Evolutionary conservation across 345 rosid species (phyloP).

Genomic region (Citrus medica): DNA sequence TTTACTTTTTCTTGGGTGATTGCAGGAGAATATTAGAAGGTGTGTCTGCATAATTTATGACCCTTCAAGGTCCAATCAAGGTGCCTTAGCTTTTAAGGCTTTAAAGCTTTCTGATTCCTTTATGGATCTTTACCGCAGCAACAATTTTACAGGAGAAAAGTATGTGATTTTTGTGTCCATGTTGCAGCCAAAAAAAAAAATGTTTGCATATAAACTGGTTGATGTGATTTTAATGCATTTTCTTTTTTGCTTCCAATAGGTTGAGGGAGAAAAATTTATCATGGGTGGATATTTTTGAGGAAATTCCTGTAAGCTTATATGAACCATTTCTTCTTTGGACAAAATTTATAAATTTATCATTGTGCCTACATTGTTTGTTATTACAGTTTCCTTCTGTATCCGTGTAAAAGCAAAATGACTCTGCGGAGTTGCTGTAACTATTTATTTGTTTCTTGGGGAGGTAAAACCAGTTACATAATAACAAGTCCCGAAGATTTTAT

Average conservation of each 20-base stretch:
- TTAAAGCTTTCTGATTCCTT: slow-evolving; percentile 96
- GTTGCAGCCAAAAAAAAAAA: not conserved
- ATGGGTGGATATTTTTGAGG: slow-evolving; percentile 99
- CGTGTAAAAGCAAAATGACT: not conserved
- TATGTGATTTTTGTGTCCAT: slow-evolving; percentile 30
- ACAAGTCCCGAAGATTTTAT: not conserved
- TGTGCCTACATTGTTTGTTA: not conserved
- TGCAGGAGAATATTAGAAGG: slow-evolving; percentile 89
- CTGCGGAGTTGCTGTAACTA: not conserved
- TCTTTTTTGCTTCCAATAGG: slow-evolving; percentile 33
- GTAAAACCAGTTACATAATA: not conserved
- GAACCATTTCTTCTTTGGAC: not conserved
- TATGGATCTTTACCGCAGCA: slow-evolving; percentile 81
- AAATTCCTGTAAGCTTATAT: slow-evolving; percentile 83
- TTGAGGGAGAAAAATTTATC: slow-evolving; percentile 98
- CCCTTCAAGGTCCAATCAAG: slow-evolving; percentile 89
- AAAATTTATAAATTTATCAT: not conserved
- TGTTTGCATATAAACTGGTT: slow-evolving; percentile 11
- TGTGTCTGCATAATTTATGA: slow-evolving; percentile 98
- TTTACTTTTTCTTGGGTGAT: not conserved
- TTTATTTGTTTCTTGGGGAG: not conserved
- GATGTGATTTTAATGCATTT: not conserved
- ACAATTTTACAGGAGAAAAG: slow-evolving; percentile 94
- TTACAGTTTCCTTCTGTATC: not conserved
- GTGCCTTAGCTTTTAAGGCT: slow-evolving; percentile 93